phyloP scores from a whole-genome alignment of 139 green algal genomes.

The Picochlorum sp. region DNA sequence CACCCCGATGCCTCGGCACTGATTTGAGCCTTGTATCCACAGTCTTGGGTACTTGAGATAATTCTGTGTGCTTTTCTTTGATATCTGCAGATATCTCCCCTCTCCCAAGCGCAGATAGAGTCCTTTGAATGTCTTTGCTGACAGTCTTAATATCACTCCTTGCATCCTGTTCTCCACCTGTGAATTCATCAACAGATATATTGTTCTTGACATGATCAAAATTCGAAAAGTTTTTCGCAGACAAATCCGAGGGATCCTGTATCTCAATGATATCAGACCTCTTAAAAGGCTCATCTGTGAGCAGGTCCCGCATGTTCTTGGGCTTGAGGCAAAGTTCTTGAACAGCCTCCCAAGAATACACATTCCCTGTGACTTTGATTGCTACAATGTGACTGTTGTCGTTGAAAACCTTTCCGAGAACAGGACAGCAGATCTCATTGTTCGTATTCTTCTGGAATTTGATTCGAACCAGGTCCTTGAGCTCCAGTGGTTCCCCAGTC shows the following conservation, averaged over 20 bases:
- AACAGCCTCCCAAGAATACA: slow-evolving; percentile 58
- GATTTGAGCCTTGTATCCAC: slow-evolving; percentile 3
- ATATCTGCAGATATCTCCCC: slow-evolving; percentile 19
- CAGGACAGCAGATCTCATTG: slow-evolving; percentile 79
- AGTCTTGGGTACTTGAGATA: slow-evolving; percentile 10
- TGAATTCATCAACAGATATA: slow-evolving; percentile 22
- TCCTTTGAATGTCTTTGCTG: slow-evolving; percentile 67
- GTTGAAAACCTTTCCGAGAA: slow-evolving; percentile 94
- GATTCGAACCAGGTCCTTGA: slow-evolving; percentile 80
- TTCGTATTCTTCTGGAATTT: slow-evolving; percentile 87
- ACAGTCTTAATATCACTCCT: slow-evolving; percentile 25
- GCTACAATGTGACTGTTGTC: slow-evolving; percentile 94
- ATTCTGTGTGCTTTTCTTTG: slow-evolving; percentile 44
- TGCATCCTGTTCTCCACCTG: slow-evolving; percentile 26
- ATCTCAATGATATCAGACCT: slow-evolving; percentile 89
- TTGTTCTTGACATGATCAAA: slow-evolving; percentile 87
- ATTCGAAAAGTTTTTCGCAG: slow-evolving; percentile 28
- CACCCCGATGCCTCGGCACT: not conserved
- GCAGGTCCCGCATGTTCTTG: slow-evolving; percentile 65
- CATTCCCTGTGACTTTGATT: slow-evolving; percentile 48
- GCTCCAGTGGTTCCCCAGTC: slow-evolving; percentile 63
- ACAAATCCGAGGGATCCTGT: slow-evolving; percentile 74
- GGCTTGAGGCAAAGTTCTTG: slow-evolving; percentile 92
- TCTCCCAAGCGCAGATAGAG: slow-evolving; percentile 33
- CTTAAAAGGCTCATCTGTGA: slow-evolving; percentile 55